phyloP scores from a whole-genome alignment of 129 eudicot genomes.

The Silybum marianum region DNA sequence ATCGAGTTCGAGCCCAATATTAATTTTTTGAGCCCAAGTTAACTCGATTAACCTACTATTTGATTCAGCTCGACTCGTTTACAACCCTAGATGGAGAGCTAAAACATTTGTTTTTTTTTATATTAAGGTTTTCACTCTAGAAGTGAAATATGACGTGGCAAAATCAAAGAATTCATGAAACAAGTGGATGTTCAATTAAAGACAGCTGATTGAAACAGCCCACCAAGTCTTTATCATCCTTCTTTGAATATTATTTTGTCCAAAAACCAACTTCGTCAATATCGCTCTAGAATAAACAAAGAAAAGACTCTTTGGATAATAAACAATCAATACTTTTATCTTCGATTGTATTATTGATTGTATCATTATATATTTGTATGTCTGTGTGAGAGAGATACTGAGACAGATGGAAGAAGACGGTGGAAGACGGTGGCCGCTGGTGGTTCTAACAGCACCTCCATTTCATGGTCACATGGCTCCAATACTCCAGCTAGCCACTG shows the following conservation, averaged over 20 bases:
- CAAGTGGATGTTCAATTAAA: too few species aligned
- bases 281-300: neutral
- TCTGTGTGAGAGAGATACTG: neutral
- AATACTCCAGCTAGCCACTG: slow-evolving; percentile 40
- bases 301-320: too few species aligned
- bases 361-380: neutral
- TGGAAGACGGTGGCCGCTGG: slow-evolving; percentile 19
- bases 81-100: too few species aligned
- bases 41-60: too few species aligned
- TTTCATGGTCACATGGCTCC: slow-evolving; percentile 51
- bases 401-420: slow-evolving; percentile 36
- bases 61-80: too few species aligned
- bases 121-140: too few species aligned
- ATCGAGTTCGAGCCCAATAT: too few species aligned
- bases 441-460: slow-evolving; percentile 40
- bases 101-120: too few species aligned
- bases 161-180: too few species aligned
- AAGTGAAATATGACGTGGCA: too few species aligned
- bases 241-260: neutral
- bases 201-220: neutral
- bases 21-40: too few species aligned
- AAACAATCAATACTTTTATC: neutral
- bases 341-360: too few species aligned
- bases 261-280: neutral
- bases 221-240: neutral